A percentile compares a stretch with the other conserved stretches of the same genome.
These are phyloP conservation scores for Triglochin maritima DNA, from an alignment of 106 monocot genomes.

Conservation along the genomic window DNA sequence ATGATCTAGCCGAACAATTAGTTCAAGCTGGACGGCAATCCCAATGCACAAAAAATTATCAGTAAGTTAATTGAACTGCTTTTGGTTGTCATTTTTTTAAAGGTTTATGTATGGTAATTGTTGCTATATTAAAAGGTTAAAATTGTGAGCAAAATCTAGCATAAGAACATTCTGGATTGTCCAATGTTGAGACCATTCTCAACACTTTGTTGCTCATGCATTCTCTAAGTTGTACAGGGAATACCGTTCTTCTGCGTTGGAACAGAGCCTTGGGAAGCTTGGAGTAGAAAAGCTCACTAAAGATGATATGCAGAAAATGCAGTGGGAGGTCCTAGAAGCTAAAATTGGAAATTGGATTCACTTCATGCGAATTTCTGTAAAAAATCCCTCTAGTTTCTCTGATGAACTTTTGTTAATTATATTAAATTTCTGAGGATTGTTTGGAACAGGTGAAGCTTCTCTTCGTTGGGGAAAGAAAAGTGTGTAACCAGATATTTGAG, in stretches of 20 bases:
- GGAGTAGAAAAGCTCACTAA: conserved; percentile 71
- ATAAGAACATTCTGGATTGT: too few relatives aligned
- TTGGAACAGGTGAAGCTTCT: conserved; percentile 69
- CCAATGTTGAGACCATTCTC: too few relatives aligned
- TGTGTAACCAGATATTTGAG: conserved; percentile 73
- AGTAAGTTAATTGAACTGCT: conserved; percentile 19
- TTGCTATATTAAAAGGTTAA: too few relatives aligned
- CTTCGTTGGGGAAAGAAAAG: conserved; percentile 66
- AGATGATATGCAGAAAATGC: conserved; percentile 89
- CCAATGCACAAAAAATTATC: conserved; percentile 60
- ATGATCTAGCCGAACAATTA: conserved; percentile 69
- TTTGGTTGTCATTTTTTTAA: background rate
- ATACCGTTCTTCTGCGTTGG: conserved; percentile 41
- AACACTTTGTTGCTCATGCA: background rate
- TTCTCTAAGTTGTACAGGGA: conserved; percentile 22
- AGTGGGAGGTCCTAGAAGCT: conserved; percentile 66
- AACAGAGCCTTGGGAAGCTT: conserved; percentile 46
- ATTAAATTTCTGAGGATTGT: background rate
- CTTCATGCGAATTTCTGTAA: conserved; percentile 77
- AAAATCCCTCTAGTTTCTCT: background rate
- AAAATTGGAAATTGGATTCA: conserved; percentile 87
- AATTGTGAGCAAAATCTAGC: too few relatives aligned
- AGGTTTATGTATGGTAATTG: too few relatives aligned
- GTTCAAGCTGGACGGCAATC: conserved; percentile 65
- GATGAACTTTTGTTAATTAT: background rate